Base-by-base conservation (phyloP, 225 moss, liverwort and hornwort genomes). In the Pseudoscleropodium purum region DNA sequence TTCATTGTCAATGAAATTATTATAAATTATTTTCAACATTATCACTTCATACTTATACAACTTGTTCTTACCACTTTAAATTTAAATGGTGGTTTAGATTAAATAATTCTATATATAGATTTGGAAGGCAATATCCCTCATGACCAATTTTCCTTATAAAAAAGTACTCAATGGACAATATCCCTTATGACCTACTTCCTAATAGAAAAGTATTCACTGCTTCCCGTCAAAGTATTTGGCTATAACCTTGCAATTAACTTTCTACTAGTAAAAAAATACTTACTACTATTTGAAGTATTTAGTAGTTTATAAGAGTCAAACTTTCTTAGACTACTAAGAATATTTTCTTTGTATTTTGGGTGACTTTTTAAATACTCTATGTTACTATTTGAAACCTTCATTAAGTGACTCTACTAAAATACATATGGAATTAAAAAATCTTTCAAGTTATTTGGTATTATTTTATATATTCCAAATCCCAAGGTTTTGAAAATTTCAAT, bases 161-260 rank as follows among this genome's bases (percentile, higher is more conserved):
- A 30, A 13, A 63, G 5, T 29, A 63, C 5, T 18, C 18, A 66
- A 9, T 18, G 15, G 5, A 24, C 41, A 72, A 67, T 21, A 37
- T 5, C n/a, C 13, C 7, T 39, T 7, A 14, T 2, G 4, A 24
- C 11, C 24, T 6, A 69, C 7, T 41, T 26, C 8, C 15, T 41
- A 15, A 15, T 26, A 72, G 5, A 41, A 41, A 27, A 26, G 1
- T 15, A 72, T 2, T n/a, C 4, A 4, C 7, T 69, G 12, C n/a
- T n/a, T 69, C 4, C 13, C 13, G 13, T n/a, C 0, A 4, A 0
- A 23, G 4, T n/a, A 4, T 13, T 70, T n/a, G 24, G n/a, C 6
- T n/a, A 69, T 24, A 69, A 2, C 5, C 39, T 70, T 8, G 4
- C 0, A 0, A 70, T 24, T 2, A 3, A 39, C 25, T 39, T 70